These are phyloP conservation scores for Myotisia sp. DNA, from an alignment of 2,329 filamentous ascomycete species.

Conservation along the genomic window DNA sequence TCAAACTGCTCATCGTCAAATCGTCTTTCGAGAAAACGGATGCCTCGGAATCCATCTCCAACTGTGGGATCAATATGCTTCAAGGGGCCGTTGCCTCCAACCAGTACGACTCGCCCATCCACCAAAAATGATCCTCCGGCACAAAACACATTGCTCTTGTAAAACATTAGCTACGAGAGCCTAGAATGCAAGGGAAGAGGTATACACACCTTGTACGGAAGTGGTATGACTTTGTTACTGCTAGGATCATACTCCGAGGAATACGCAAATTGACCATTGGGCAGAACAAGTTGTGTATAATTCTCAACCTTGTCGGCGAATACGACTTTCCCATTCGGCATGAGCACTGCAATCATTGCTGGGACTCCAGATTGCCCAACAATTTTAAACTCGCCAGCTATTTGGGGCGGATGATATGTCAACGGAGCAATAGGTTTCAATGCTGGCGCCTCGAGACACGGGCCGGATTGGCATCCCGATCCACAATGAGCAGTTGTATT, in stretches of 20 bases:
- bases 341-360: slow-evolving; percentile 47
- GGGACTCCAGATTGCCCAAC: slow-evolving; percentile 47
- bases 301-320: slow-evolving; percentile 52
- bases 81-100: slow-evolving; percentile 46
- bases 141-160: slow-evolving; percentile 46
- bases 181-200: background rate
- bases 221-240: slow-evolving; percentile 33
- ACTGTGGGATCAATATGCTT: slow-evolving; percentile 44
- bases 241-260: slow-evolving; percentile 45
- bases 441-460: slow-evolving; percentile 23
- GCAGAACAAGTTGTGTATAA: slow-evolving; percentile 42
- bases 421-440: slow-evolving; percentile 4
- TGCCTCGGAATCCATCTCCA: slow-evolving; percentile 43
- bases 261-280: slow-evolving; percentile 44
- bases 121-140: slow-evolving; percentile 45
- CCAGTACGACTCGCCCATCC: slow-evolving; percentile 40
- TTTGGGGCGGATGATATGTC: slow-evolving; percentile 15
- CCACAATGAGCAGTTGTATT: slow-evolving; percentile 39
- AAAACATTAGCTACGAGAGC: slow-evolving; percentile 4
- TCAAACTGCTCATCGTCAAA: slow-evolving; percentile 31
- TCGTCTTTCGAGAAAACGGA: slow-evolving; percentile 41
- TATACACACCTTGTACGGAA: slow-evolving; percentile 32
- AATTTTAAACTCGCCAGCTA: slow-evolving; percentile 35
- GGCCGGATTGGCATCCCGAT: slow-evolving; percentile 42
- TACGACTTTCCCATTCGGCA: slow-evolving; percentile 45